Evolutionary conservation across 2,329 filamentous ascomycete genomes (phyloP).

Genomic region (Spiromastix sp.): DNA sequence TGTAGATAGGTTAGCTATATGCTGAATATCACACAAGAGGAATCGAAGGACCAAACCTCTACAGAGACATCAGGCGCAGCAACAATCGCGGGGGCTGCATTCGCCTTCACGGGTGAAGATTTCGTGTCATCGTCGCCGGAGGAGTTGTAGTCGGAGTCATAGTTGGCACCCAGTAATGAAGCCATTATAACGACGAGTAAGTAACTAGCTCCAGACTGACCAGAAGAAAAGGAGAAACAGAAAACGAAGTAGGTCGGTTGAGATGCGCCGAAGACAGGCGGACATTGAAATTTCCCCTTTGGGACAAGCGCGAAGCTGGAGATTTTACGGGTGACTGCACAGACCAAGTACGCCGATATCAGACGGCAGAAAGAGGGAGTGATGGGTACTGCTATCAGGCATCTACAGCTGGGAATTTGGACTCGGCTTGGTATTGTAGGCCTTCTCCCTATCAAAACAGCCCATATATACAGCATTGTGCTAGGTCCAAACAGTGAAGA

Average conservation of each 20-base stretch:
- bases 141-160: conserved; percentile 36
- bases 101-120: conserved; percentile 12
- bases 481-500: conserved; percentile 27
- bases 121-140: conserved; percentile 39
- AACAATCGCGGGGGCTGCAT: conserved; percentile 27
- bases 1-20: conserved; percentile 29
- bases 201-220: too few species aligned
- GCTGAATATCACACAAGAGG: not conserved
- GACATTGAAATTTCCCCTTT: not conserved
- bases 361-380: not conserved
- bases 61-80: conserved; percentile 44
- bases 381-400: too few species aligned
- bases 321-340: conserved; percentile 2
- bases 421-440: too few species aligned
- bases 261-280: not conserved
- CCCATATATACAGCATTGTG: too few species aligned
- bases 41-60: conserved; percentile 42
- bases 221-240: too few species aligned
- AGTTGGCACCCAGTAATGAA: conserved; percentile 33
- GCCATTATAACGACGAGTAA: conserved; percentile 27
- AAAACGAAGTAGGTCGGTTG: too few species aligned
- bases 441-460: too few species aligned
- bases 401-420: too few species aligned
- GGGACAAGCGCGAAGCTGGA: not conserved
- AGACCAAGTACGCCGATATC: conserved; percentile 1